Evolutionary conservation across 371 early-diverging fungal genomes (phyloP).

Genomic region (Synchytrium microbalum): DNA sequence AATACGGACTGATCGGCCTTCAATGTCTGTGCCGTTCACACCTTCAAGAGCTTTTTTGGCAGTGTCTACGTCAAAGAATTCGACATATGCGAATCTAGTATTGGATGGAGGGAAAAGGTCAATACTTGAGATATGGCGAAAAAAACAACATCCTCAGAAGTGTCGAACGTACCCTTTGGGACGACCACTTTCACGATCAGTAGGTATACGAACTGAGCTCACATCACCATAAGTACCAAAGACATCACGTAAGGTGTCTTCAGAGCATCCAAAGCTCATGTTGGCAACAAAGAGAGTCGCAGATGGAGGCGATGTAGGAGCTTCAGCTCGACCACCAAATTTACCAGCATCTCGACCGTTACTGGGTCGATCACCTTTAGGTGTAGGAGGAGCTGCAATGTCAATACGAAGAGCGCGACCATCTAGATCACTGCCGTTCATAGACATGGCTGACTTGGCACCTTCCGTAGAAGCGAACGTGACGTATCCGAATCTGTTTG

Average conservation of each 20-base stretch:
- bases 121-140: not conserved
- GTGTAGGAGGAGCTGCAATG: conserved; percentile 22
- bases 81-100: conserved; percentile 59
- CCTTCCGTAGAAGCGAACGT: conserved; percentile 49
- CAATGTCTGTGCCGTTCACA: conserved; percentile 57
- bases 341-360: conserved; percentile 10
- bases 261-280: conserved; percentile 59
- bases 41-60: conserved; percentile 54
- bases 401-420: conserved; percentile 58
- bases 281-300: conserved; percentile 79
- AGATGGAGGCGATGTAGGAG: conserved; percentile 41
- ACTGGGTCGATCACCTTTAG: conserved; percentile 7
- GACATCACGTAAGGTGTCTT: conserved; percentile 48
- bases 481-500: conserved; percentile 57
- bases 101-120: not conserved
- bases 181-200: conserved; percentile 36
- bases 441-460: conserved; percentile 54
- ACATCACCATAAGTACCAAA: conserved; percentile 50
- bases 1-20: conserved; percentile 58
- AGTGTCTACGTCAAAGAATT: conserved; percentile 46
- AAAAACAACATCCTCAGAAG: not conserved
- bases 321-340: conserved; percentile 10
- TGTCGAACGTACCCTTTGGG: conserved; percentile 25
- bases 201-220: conserved; percentile 33
- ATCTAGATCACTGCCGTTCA: conserved; percentile 54